Conservation (phyloP, 352 stramenopile species). For the Pythium chondricola region DNA sequence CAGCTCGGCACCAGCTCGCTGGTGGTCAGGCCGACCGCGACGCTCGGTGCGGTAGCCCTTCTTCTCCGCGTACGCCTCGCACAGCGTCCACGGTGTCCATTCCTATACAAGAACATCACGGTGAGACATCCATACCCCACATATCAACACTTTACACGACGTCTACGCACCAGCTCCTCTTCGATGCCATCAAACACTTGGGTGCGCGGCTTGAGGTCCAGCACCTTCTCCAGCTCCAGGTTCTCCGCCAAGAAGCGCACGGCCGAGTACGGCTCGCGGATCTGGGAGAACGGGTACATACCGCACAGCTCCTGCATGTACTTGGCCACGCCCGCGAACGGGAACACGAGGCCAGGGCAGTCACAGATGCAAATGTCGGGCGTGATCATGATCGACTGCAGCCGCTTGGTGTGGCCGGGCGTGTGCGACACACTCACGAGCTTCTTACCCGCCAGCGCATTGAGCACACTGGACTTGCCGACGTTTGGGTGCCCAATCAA, state of each 20-base stretch:
- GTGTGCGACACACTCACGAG: slow-evolving; percentile 85
- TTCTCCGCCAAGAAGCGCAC: slow-evolving; percentile 82
- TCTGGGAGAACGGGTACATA: slow-evolving; percentile 82
- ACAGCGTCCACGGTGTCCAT: slow-evolving; percentile 80
- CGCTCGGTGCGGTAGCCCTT: slow-evolving; percentile 76
- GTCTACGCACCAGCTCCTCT: slow-evolving; percentile 51
- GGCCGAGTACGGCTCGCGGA: slow-evolving; percentile 83
- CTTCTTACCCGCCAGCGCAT: slow-evolving; percentile 81
- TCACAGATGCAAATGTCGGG: slow-evolving; percentile 83
- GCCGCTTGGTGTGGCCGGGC: slow-evolving; percentile 76
- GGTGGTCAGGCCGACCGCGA: slow-evolving; percentile 70
- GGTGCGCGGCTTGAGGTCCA: slow-evolving; percentile 65
- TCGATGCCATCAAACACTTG: slow-evolving; percentile 73
- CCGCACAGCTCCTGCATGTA: slow-evolving; percentile 81
- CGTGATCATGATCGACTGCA: slow-evolving; percentile 84
- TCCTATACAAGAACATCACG: slow-evolving; percentile 26
- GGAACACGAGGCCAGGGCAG: slow-evolving; percentile 82
- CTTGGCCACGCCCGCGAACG: slow-evolving; percentile 73
- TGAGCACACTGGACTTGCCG: slow-evolving; percentile 86
- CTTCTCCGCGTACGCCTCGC: slow-evolving; percentile 81
- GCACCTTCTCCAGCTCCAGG: slow-evolving; percentile 56
- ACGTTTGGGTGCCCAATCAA: slow-evolving; percentile 88
- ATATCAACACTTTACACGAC: not conserved
- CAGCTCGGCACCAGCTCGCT: slow-evolving; percentile 74
- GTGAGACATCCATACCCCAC: not conserved